A percentile compares a stretch with the other conserved stretches of the same genome.
Conservation (phyloP, 2,329 filamentous ascomycete species). For the Penicillium sp. region DNA sequence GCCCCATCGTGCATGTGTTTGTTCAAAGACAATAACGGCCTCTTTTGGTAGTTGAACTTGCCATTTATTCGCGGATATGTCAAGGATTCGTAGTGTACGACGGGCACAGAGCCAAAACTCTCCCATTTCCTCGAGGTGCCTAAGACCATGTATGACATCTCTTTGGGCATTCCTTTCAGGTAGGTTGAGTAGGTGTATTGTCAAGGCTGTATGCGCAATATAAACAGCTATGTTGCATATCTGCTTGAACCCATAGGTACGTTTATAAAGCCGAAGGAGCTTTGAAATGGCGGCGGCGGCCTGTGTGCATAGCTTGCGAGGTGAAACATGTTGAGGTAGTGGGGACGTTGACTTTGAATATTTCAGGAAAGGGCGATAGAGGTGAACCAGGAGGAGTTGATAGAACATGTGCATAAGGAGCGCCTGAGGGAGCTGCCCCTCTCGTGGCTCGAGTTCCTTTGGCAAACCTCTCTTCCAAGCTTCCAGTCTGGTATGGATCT, state of each 20-base stretch:
- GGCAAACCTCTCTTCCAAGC: constrained; percentile 86
- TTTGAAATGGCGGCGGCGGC: constrained; percentile 91
- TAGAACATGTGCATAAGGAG: constrained; percentile 94
- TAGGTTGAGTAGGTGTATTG: constrained; percentile 89
- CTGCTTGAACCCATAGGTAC: constrained; percentile 85
- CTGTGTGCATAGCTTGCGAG: constrained; percentile 86
- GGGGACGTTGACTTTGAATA: constrained; percentile 83
- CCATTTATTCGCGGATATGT: constrained; percentile 87
- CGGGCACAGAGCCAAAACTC: constrained; percentile 93
- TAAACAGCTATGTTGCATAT: constrained; percentile 98
- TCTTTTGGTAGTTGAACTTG: constrained; percentile 84
- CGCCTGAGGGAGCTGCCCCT: constrained; percentile 86
- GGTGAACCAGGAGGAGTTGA: constrained; percentile 91
- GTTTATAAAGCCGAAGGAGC: constrained; percentile 91
- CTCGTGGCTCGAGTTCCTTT: constrained; percentile 83
- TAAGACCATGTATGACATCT: constrained; percentile 88
- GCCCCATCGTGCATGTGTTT: constrained; percentile 81
- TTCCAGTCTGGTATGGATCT: constrained; percentile 87
- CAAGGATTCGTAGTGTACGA: constrained; percentile 82
- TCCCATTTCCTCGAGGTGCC: constrained; percentile 92
- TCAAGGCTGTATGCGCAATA: constrained; percentile 91
- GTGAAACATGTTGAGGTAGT: constrained; percentile 84
- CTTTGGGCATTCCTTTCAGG: constrained; percentile 88
- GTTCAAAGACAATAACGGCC: constrained; percentile 73
- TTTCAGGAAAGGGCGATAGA: constrained; percentile 93